Base-by-base conservation (phyloP, 805 yeast species). In the Lipomyces mesembrius region DNA sequence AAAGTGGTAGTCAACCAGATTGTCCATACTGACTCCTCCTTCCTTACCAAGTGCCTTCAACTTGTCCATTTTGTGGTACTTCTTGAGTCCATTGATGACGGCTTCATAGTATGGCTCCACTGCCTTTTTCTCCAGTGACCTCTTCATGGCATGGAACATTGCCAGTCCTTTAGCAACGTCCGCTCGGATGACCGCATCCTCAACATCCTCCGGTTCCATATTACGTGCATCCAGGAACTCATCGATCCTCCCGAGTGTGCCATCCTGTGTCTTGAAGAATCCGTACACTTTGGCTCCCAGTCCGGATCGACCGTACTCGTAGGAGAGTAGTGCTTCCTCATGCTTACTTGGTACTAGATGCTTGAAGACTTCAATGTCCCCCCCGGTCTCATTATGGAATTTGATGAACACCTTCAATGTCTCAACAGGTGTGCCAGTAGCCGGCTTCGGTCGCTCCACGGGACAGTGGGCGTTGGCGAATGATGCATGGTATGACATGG, bases 41-140 rank as follows among this genome's bases (percentile, higher is more conserved):
- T 43, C 49, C 49, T 43, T 43, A 43, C 49, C 49, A 43, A 43
- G 49, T 43, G 49, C 49, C 49, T 43, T 43, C 49, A 43, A 43
- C 49, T 43, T 43, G 49, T 43, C 49, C 49, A 43, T 43, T n/a
- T 43, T 43, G 49, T 43, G 49, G 49, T 43, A 43, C 22, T 43
- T 43, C 49, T n/a, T 5, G 49, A 43, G 49, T n/a, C 49, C 49
- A 17, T 43, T 43, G 49, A 43, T 43, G 49, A 43, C 22, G 49
- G 49, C 49, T 43, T 43, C 49, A 43, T 17, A 43, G 49, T 43
- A 43, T 43, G 20, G 49, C 49, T 43, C 49, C 49, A 43, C 49
- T n/a, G 22, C 49, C 22, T 43, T 43, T 43, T 43, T n/a, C 49
- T 43, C 3, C 49, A 17, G 22, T 6, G 22, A 6, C 49, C 22